Evolutionary conservation across 345 rosid species (phyloP).

Genomic region (Durio zibethinus): DNA sequence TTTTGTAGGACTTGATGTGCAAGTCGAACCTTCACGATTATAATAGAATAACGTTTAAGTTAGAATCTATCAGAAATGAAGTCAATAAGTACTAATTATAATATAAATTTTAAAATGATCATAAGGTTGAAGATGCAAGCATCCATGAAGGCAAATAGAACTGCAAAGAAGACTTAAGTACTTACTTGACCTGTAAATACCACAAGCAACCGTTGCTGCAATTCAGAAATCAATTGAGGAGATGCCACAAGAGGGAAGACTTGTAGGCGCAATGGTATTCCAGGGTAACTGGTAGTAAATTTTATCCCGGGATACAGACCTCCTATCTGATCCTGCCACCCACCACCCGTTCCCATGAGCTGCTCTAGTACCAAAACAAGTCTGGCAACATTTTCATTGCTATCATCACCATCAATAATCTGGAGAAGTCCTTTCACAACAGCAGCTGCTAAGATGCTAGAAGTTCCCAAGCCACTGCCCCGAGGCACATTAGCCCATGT

Average conservation of each 20-base stretch:
- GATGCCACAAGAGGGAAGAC: conserved; percentile 77
- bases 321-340: conserved; percentile 99
- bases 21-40: conserved; percentile 69
- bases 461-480: conserved; percentile 96
- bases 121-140: neutral
- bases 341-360: conserved; percentile 99
- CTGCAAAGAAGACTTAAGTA: neutral
- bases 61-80: neutral
- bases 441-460: conserved; percentile 96
- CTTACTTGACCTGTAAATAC: conserved; percentile 96
- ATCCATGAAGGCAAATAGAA: neutral
- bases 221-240: conserved; percentile 51
- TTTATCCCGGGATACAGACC: conserved; percentile 91
- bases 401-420: conserved; percentile 69
- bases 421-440: conserved; percentile 85
- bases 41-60: neutral
- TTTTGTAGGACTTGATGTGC: conserved; percentile 91
- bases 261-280: conserved; percentile 84
- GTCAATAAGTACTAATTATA: neutral
- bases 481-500: conserved; percentile 97
- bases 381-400: conserved; percentile 80
- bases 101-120: neutral
- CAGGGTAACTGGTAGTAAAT: conserved; percentile 85
- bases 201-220: conserved; percentile 77
- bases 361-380: conserved; percentile 90